These are phyloP conservation scores for Brassica cretica DNA, from an alignment of 345 rosid genomes.

Conservation along the genomic window DNA sequence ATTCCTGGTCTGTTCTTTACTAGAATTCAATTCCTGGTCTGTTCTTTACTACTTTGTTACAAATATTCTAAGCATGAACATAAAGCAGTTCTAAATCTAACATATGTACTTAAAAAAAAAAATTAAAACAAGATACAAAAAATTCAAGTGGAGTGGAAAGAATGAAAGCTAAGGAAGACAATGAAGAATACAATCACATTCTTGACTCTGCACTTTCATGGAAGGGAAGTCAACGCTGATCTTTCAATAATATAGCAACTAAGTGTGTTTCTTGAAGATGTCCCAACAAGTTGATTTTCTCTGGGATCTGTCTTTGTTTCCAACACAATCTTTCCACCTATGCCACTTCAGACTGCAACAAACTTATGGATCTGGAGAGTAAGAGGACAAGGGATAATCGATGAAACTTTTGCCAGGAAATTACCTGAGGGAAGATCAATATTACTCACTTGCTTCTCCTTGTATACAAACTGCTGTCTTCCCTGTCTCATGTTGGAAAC, in stretches of 20 bases:
- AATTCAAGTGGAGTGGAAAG: not conserved
- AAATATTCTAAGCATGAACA: not conserved
- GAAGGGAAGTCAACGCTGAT: conserved; percentile 31
- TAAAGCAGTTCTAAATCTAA: not conserved
- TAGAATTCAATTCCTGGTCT: not conserved
- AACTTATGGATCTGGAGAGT: not conserved
- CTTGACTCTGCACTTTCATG: conserved; percentile 41
- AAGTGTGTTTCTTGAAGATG: conserved; percentile 43
- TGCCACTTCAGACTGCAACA: not conserved
- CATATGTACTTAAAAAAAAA: not conserved
- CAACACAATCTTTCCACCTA: not conserved
- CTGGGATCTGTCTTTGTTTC: not conserved
- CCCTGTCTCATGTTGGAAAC: conserved; percentile 50
- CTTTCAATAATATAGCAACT: conserved; percentile 21
- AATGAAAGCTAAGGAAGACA: not conserved
- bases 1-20: not conserved
- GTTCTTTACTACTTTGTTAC: not conserved
- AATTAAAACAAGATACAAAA: not conserved
- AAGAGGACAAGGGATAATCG: not conserved
- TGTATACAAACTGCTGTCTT: conserved; percentile 23
- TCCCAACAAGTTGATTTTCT: conserved; percentile 24
- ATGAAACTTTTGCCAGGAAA: not conserved
- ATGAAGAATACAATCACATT: conserved; percentile 24
- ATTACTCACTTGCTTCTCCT: not conserved
- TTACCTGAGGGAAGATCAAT: not conserved